Base-by-base conservation (phyloP, 1,284 basidiomycete genomes). In the Austroboletus rostrupii region DNA sequence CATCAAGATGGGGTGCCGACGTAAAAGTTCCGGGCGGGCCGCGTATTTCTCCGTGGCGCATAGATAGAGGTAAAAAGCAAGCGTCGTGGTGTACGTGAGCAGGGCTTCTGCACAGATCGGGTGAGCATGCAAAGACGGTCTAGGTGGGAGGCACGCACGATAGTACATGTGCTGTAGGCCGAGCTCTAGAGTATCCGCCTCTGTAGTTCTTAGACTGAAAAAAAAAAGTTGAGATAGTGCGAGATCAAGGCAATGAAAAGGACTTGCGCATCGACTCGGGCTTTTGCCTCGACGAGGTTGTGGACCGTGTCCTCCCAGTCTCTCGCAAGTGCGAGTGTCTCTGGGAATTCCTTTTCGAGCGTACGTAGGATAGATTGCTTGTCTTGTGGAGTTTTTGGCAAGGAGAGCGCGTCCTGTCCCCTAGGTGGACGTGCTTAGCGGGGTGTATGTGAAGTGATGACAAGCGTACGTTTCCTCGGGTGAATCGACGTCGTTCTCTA, bases 51-150 rank as follows among this genome's bases (percentile, higher is more conserved):
- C 72, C 46, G 79, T 80, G 19, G 88, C 75, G 14, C 91, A 83
- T 23, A 99, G 78, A 67, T 95, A 85, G 45, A 99, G 77, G 72
- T 97, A 98, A 73, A 95, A 98, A 0, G 94, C 89, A 41, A 98
- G 84, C 1, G 86, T 88, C 1, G 93, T 91, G 10, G 90, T 79
- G 67, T 99, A 99, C 10, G 94, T 91, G 40, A 96, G 72, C 3
- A 97, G 76, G 1, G 92, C 81, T 75, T 97, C 92, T 93, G 65
- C 46, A 48, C 56, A 49, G 19, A 37, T 37, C 48, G 41, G 21
- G 37, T 53, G 35, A 53, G 33, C 45, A 50, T 31, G 26, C 2
- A 29, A 52, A 26, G 19, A 19, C 12, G 11, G 26, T 5, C 10
- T n/a, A 16, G 20, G 47, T 6, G 29, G 3, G 17, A 43, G 23